phyloP scores from a whole-genome alignment of 495 filamentous ascomycete species.

The Thermochaetoides thermophila region DNA sequence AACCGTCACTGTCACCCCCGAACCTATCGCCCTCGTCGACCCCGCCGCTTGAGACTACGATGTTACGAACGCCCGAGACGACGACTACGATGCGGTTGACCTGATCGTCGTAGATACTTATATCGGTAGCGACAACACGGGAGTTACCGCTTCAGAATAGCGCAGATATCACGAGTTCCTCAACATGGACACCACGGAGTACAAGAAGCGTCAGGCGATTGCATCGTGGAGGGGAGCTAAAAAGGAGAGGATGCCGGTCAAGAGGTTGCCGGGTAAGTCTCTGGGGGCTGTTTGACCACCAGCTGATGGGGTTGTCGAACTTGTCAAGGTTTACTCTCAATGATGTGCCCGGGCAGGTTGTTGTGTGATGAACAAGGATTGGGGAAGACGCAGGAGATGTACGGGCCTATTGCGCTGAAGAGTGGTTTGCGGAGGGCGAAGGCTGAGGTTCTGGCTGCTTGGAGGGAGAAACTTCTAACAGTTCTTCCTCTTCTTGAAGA shows the following conservation, averaged over 20 bases:
- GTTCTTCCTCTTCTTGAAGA: no score
- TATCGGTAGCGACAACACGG: conserved; percentile 12
- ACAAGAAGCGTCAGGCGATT: not conserved
- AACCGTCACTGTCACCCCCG: not conserved
- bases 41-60: not conserved
- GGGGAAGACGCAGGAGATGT: conserved; percentile 18
- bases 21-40: not conserved
- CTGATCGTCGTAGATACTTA: conserved; percentile 9
- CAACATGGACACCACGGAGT: conserved; percentile 6
- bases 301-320: conserved; percentile 14
- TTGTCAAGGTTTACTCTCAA: conserved; percentile 4
- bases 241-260: conserved; percentile 9
- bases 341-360: conserved; percentile 12
- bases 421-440: conserved; percentile 6
- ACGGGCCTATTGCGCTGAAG: conserved; percentile 9
- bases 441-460: conserved; percentile 8
- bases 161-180: conserved; percentile 10
- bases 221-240: no score
- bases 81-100: conserved; percentile 10
- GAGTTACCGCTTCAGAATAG: conserved; percentile 7
- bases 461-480: not conserved
- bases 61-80: conserved; percentile 1
- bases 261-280: conserved; percentile 10
- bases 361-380: conserved; percentile 17
- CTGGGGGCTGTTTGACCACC: conserved; percentile 18